Conservation (phyloP, 805 yeast species). For the Zygoascus flipseniorum region DNA sequence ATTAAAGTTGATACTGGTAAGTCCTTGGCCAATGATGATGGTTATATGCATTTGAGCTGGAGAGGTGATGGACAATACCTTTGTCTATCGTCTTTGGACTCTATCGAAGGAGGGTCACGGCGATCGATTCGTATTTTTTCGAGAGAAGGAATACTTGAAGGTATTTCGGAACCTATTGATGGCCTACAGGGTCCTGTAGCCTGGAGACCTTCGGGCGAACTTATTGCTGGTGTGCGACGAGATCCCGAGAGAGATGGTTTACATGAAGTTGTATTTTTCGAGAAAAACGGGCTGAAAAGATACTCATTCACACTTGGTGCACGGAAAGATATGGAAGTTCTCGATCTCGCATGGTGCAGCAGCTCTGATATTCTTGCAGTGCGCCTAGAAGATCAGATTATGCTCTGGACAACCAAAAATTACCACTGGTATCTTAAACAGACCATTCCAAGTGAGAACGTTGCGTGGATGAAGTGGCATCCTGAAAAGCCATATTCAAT, state of each 20-base stretch:
- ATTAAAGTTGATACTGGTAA: slow-evolving; percentile 63
- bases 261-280: slow-evolving; percentile 55
- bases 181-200: slow-evolving; percentile 63
- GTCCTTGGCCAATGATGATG: slow-evolving; percentile 44
- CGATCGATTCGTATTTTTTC: slow-evolving; percentile 78
- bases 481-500: slow-evolving; percentile 79
- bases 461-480: slow-evolving; percentile 53
- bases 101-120: slow-evolving; percentile 32
- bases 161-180: slow-evolving; percentile 85
- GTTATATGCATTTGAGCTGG: slow-evolving; percentile 61
- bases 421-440: slow-evolving; percentile 95
- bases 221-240: slow-evolving; percentile 76
- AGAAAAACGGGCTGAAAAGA: slow-evolving; percentile 86
- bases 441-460: slow-evolving; percentile 46
- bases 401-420: slow-evolving; percentile 84
- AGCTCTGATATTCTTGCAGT: slow-evolving; percentile 74
- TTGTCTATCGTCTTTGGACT: slow-evolving; percentile 57
- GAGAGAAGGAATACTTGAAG: slow-evolving; percentile 63
- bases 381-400: slow-evolving; percentile 53
- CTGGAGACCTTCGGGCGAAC: slow-evolving; percentile 89
- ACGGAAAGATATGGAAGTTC: slow-evolving; percentile 32
- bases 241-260: slow-evolving; percentile 29
- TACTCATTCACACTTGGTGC: slow-evolving; percentile 69
- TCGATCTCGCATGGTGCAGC: slow-evolving; percentile 65
- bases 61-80: slow-evolving; percentile 90